These are phyloP conservation scores for Coniochaeta pulveracea DNA, from an alignment of 2,329 filamentous ascomycete genomes.

Conservation along the genomic window DNA sequence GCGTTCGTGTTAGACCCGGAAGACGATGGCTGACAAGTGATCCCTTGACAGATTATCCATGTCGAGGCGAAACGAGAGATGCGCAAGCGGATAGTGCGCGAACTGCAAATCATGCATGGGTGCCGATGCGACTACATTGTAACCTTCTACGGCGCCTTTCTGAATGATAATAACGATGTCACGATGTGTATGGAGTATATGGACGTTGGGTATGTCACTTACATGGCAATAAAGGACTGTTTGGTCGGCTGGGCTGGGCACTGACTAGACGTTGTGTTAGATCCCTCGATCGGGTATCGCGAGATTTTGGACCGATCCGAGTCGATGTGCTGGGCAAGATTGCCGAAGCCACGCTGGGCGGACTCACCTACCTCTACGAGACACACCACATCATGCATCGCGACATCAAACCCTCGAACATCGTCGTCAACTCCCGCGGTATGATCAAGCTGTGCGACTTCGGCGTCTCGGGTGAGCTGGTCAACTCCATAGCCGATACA, in stretches of 20 bases:
- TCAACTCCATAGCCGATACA: slow-evolving; percentile 96
- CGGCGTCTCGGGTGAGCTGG: slow-evolving; percentile 93
- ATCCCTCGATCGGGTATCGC: slow-evolving; percentile 85
- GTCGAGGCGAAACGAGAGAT: slow-evolving; percentile 97
- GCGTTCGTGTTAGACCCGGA: not conserved
- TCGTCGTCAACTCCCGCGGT: slow-evolving; percentile 87
- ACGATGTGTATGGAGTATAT: slow-evolving; percentile 99
- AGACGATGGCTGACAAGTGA: slow-evolving; percentile 10
- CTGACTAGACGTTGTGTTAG: slow-evolving; percentile 32
- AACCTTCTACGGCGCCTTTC: slow-evolving; percentile 93
- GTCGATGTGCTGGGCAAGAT: slow-evolving; percentile 98
- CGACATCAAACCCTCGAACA: slow-evolving; percentile 97
- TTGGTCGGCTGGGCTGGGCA: not conserved
- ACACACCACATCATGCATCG: slow-evolving; percentile 98
- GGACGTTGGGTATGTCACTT: slow-evolving; percentile 82
- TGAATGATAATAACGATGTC: slow-evolving; percentile 94
- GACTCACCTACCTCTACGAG: slow-evolving; percentile 88
- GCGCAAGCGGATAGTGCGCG: slow-evolving; percentile 90
- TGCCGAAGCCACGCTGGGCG: slow-evolving; percentile 86
- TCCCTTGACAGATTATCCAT: slow-evolving; percentile 68
- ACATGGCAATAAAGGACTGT: not conserved
- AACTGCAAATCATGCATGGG: slow-evolving; percentile 96
- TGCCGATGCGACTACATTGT: slow-evolving; percentile 97
- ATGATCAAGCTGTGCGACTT: slow-evolving; percentile 98
- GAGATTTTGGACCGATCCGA: slow-evolving; percentile 86